These are phyloP conservation scores for Glycine latifolia DNA, from an alignment of 306 rosid species.

Conservation along the genomic window DNA sequence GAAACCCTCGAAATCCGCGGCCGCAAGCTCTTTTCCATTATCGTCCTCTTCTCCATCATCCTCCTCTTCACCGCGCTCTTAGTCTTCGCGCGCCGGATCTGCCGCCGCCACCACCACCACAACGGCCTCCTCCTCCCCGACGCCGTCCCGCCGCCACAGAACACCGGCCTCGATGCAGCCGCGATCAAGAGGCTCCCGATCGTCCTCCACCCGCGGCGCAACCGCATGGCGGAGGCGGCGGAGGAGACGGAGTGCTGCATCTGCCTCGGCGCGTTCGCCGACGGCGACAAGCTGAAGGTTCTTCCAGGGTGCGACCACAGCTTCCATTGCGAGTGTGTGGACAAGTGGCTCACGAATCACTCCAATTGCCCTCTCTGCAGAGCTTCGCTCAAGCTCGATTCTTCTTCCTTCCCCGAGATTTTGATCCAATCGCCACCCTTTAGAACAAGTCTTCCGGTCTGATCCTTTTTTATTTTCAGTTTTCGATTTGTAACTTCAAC, in stretches of 20 bases:
- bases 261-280: conserved; percentile 69
- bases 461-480: background rate
- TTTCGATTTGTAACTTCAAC: background rate
- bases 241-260: conserved; percentile 75
- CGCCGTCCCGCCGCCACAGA: background rate
- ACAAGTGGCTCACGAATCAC: conserved; percentile 72
- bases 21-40: conserved; percentile 64
- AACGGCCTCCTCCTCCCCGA: background rate
- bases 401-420: conserved; percentile 49
- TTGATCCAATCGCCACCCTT: conserved; percentile 60
- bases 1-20: conserved; percentile 59
- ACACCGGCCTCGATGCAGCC: conserved; percentile 57
- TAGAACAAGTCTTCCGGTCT: background rate
- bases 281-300: conserved; percentile 80
- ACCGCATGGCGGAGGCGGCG: background rate
- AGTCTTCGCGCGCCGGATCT: conserved; percentile 73
- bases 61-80: conserved; percentile 56
- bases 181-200: conserved; percentile 70
- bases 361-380: conserved; percentile 92
- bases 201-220: conserved; percentile 44
- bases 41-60: conserved; percentile 60
- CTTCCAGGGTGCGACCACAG: conserved; percentile 72
- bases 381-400: conserved; percentile 57
- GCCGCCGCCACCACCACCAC: conserved; percentile 52
- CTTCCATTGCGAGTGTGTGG: conserved; percentile 85